These are phyloP conservation scores for Nemophila menziesii DNA, from an alignment of 257 asterid genomes.

Conservation along the genomic window DNA sequence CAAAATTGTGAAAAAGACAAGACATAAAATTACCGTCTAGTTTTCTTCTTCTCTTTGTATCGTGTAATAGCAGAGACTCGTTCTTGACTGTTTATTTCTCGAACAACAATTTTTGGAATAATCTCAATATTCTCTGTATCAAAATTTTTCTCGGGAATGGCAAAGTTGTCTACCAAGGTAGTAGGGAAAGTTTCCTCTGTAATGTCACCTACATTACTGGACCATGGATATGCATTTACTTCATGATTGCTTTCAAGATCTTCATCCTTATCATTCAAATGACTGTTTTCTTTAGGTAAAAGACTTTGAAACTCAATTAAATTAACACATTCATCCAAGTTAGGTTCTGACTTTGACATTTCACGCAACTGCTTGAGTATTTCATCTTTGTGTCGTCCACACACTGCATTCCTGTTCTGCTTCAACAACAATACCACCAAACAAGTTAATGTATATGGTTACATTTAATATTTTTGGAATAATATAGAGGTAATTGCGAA, in stretches of 20 bases:
- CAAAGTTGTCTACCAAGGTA: conserved; percentile 21
- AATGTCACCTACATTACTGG: conserved; percentile 20
- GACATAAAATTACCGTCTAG: conserved; percentile 38
- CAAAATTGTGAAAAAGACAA: background rate
- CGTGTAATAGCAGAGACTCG: conserved; percentile 75
- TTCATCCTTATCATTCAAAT: conserved; percentile 17
- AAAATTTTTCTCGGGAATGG: conserved; percentile 55
- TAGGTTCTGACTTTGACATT: conserved; percentile 57
- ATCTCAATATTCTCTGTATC: conserved; percentile 29
- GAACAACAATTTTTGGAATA: conserved; percentile 26
- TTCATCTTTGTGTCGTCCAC: conserved; percentile 80
- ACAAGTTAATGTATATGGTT: no score
- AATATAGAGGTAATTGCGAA: no score
- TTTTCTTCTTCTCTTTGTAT: conserved; percentile 85
- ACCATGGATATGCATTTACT: conserved; percentile 24
- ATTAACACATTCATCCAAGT: conserved; percentile 33
- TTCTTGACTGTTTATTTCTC: conserved; percentile 68
- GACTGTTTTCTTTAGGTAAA: conserved; percentile 21
- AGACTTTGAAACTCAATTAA: conserved; percentile 19
- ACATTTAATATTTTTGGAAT: no score
- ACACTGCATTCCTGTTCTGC: conserved; percentile 80
- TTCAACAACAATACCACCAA: conserved; percentile 12
- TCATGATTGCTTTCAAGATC: conserved; percentile 19
- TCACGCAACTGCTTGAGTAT: conserved; percentile 64
- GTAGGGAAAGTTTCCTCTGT: conserved; percentile 40